phyloP scores from a whole-genome alignment of 1,139 yeast species.

The Hansenula lynferdii region DNA sequence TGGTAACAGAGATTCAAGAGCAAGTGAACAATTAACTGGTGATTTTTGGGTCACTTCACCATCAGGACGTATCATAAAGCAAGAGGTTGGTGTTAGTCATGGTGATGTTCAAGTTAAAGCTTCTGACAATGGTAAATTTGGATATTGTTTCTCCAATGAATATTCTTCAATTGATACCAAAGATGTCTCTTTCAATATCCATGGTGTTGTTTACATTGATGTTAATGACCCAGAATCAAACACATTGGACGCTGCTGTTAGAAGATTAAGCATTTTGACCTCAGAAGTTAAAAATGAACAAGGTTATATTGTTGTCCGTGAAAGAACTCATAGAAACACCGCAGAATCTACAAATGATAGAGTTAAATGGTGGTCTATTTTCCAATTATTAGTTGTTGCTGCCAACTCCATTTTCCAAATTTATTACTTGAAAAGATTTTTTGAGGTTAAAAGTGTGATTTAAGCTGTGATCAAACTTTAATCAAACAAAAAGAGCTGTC shows the following conservation, averaged over 20 bases:
- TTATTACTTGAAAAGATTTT: conserved; percentile 88
- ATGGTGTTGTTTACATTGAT: conserved; percentile 87
- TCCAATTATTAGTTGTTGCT: conserved; percentile 84
- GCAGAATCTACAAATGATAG: conserved; percentile 97
- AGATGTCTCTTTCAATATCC: conserved; percentile 94
- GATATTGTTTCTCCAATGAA: conserved; percentile 91
- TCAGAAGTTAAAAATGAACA: conserved; percentile 90
- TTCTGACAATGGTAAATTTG: conserved; percentile 63
- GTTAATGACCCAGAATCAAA: conserved; percentile 78
- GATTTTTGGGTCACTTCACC: conserved; percentile 68
- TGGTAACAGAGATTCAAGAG: conserved; percentile 81
- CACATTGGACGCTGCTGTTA: conserved; percentile 81
- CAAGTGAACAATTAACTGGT: conserved; percentile 70
- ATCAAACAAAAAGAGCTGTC: neutral
- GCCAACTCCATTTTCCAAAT: conserved; percentile 90
- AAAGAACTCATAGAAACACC: conserved; percentile 96
- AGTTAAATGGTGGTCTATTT: conserved; percentile 97
- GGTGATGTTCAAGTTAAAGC: conserved; percentile 77
- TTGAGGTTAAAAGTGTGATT: conserved; percentile 89
- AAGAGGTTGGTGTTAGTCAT: conserved; percentile 59
- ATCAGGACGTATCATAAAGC: conserved; percentile 46
- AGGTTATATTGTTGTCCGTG: conserved; percentile 90
- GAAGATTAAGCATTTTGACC: conserved; percentile 69
- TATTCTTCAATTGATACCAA: conserved; percentile 65
- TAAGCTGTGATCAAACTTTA: too few relatives aligned